Percentiles rank a stretch among this genome's conserved stretches.
Evolutionary conservation across 2,329 filamentous ascomycete species (phyloP).

Genomic region (Xylariaceae sp.): DNA sequence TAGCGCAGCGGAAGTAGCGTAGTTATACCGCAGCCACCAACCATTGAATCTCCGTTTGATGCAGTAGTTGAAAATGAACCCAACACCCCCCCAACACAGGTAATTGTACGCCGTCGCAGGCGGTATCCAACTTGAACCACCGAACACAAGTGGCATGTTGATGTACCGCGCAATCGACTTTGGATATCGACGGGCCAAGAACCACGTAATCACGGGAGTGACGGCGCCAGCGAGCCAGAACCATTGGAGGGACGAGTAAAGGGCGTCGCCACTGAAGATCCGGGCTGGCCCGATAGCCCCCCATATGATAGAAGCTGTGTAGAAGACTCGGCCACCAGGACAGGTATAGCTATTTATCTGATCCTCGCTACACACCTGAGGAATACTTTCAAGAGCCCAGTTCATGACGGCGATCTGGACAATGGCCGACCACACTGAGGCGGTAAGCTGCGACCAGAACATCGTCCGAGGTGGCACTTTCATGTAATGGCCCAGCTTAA

Average conservation of each 20-base stretch:
- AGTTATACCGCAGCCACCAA: constrained; percentile 83
- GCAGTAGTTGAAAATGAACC: constrained; percentile 71
- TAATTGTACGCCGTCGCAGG: constrained; percentile 75
- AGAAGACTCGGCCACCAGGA: constrained; percentile 62
- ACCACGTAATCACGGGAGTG: constrained; percentile 68
- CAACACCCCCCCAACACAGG: constrained; percentile 72
- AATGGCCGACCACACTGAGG: constrained; percentile 54
- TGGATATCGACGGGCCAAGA: constrained; percentile 66
- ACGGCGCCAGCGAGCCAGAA: constrained; percentile 73
- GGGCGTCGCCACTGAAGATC: constrained; percentile 68
- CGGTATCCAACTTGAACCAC: constrained; percentile 66
- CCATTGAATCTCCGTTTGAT: constrained; percentile 69
- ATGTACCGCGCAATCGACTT: constrained; percentile 68
- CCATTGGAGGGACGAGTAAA: constrained; percentile 70
- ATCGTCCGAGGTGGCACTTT: constrained; percentile 52
- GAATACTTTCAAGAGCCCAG: constrained; percentile 67
- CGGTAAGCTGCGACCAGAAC: constrained; percentile 55
- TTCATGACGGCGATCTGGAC: constrained; percentile 68
- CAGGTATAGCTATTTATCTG: constrained; percentile 64
- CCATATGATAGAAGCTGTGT: constrained; percentile 75
- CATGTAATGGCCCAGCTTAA: constrained; percentile 71
- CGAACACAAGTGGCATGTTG: constrained; percentile 71
- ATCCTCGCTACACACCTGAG: constrained; percentile 61
- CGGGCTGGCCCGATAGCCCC: constrained; percentile 73
- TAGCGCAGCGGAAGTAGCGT: constrained; percentile 73